Percentiles rank a stretch among this genome's conserved stretches.
Conservation (phyloP, 495 filamentous ascomycete genomes). For the Penicillium lagena region DNA sequence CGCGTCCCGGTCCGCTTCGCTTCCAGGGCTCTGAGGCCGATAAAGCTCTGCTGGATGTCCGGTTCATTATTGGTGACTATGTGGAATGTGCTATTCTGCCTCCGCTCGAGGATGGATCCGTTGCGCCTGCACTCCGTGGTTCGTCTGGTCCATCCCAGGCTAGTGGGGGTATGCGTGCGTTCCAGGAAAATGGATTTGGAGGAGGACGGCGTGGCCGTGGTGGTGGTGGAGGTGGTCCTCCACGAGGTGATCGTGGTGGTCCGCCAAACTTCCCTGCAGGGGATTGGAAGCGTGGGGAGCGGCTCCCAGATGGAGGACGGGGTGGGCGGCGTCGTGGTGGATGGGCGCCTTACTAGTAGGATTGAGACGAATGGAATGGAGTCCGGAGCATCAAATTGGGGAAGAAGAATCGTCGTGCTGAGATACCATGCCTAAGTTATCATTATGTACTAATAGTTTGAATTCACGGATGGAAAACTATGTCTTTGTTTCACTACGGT, state of each 20-base stretch:
- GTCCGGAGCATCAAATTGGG: not conserved
- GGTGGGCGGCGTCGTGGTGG: constrained; percentile 28
- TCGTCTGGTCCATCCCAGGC: constrained; percentile 12
- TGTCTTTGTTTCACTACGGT: not conserved
- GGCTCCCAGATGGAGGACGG: constrained; percentile 32
- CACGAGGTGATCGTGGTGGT: constrained; percentile 11
- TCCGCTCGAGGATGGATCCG: constrained; percentile 66
- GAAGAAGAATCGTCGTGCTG: not conserved
- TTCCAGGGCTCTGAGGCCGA: constrained; percentile 52
- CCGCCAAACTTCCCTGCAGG: constrained; percentile 16
- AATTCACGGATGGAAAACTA: constrained; percentile 1
- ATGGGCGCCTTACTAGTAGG: constrained; percentile 35
- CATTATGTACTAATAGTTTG: constrained; percentile 11
- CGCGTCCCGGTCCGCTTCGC: constrained; percentile 19
- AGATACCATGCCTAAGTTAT: constrained; percentile 4
- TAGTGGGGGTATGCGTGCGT: constrained; percentile 39
- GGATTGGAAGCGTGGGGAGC: constrained; percentile 40
- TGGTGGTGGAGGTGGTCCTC: constrained; percentile 13
- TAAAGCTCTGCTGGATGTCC: constrained; percentile 65
- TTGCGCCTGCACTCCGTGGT: constrained; percentile 47
- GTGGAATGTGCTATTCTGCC: constrained; percentile 74
- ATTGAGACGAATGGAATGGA: not conserved
- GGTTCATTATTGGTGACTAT: constrained; percentile 86
- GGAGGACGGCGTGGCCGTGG: constrained; percentile 19
- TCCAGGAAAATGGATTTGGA: constrained; percentile 42